Evolutionary conservation across 768 basidiomycete genomes (phyloP).

Genomic region (Mrakia frigida): DNA sequence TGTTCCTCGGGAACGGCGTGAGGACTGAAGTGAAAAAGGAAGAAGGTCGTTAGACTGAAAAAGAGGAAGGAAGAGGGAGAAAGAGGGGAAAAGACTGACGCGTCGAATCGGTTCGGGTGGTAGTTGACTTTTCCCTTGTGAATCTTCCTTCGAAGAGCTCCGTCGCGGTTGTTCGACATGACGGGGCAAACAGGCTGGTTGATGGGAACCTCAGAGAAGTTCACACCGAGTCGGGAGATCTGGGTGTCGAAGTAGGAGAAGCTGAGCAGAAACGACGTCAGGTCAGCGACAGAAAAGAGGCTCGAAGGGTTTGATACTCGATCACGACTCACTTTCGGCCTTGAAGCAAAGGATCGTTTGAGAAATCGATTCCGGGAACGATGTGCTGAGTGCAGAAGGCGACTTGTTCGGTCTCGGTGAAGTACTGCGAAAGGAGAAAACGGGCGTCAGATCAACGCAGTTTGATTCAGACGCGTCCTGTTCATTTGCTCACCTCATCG

Average conservation of each 20-base stretch:
- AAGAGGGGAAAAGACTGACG: background rate
- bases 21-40: background rate
- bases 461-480: conserved; percentile 11
- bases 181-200: conserved; percentile 52
- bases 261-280: conserved; percentile 44
- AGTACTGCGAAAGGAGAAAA: conserved; percentile 48
- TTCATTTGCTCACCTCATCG: conserved; percentile 26
- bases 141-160: conserved; percentile 40
- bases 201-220: conserved; percentile 66
- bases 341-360: conserved; percentile 67
- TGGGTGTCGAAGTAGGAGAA: conserved; percentile 55
- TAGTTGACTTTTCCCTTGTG: conserved; percentile 55
- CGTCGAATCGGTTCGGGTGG: conserved; percentile 67
- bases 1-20: background rate
- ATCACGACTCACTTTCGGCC: conserved; percentile 54
- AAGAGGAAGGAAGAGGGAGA: background rate
- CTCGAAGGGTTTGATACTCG: conserved; percentile 49
- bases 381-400: conserved; percentile 69
- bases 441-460: background rate
- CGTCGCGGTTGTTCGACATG: conserved; percentile 43
- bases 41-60: background rate
- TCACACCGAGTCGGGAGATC: conserved; percentile 69
- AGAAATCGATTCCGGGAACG: conserved; percentile 53
- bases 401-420: conserved; percentile 80
- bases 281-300: conserved; percentile 50